Evolutionary conservation across 305 asterid genomes (phyloP), one percentile per base, ranked within the genome.

Genomic region (Andrographis paniculata): DNA sequence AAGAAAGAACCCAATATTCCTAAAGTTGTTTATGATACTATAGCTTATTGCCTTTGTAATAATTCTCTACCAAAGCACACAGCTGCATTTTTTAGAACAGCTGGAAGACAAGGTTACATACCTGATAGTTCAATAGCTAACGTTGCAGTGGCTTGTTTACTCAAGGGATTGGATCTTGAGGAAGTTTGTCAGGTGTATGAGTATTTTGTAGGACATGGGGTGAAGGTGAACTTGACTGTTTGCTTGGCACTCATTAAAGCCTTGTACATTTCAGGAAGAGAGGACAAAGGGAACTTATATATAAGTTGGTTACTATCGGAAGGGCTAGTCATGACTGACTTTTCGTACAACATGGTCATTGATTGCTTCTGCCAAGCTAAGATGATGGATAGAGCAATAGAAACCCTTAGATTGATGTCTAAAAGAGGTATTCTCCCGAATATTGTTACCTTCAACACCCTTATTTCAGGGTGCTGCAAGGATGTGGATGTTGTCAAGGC

Each of bases 301-400:
- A 49, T 83, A 35, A 49, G 67, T 53, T 71, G 78, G 74, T 55
- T 83, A 62, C 39, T 73, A 14, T 35, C 56, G 36, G 67, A 66
- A 61, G 80, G 81, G 20, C 72, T 74, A 31, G 64, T 86, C 17
- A 56, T 64, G 10, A 73, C 61, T 55, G 79, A 68, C 5, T 72
- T 68, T 68, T 53, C 82, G 1, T 91, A 76, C 67, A 91, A 91
- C 63, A 74, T 69, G 87, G 62, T 83, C 55, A 75, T 86, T 54
- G 89, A 83, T 74, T 78, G 94, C 69, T 81, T 83, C 53, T 91
- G 94, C 81, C 76, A 77, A 64, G 72, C 72, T 52, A 78, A 72
- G 57, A 71, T 76, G 94, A 73, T 83, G 69, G 64, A 62, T 20
- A 69, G 61, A 55, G 94, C 96, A 45, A 30, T 70, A 40, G 72